Percentiles rank a stretch among this genome's conserved stretches.
phyloP scores from a whole-genome alignment of 352 stramenopile genomes.

The Phytophthora quininea region DNA sequence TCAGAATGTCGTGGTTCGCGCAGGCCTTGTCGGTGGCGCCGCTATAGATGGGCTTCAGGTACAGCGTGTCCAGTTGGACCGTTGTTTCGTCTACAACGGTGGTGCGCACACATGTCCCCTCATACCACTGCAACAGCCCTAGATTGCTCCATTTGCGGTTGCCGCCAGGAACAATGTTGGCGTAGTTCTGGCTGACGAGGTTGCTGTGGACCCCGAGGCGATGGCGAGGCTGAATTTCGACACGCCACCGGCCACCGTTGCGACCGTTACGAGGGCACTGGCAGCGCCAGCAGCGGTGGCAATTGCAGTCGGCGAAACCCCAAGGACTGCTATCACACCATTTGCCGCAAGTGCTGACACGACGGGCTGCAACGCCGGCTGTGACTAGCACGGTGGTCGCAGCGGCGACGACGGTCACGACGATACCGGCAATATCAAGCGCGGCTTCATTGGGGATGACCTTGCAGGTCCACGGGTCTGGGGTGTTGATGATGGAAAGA shows the following conservation, averaged over 20 bases:
- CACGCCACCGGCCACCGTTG: constrained; percentile 25
- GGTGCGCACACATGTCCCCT: constrained; percentile 48
- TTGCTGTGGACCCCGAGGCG: constrained; percentile 39
- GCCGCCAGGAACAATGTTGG: constrained; percentile 21
- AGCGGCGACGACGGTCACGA: constrained; percentile 6
- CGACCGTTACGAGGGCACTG: constrained; percentile 15
- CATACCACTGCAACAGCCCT: constrained; percentile 52
- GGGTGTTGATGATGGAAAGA: constrained; percentile 51
- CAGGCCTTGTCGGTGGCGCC: constrained; percentile 46
- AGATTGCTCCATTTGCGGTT: constrained; percentile 45
- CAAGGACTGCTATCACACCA: constrained; percentile 37
- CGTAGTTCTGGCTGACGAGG: constrained; percentile 39
- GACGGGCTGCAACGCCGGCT: constrained; percentile 33
- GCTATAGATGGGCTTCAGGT: constrained; percentile 64
- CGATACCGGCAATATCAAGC: constrained; percentile 40
- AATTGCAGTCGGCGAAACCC: constrained; percentile 33
- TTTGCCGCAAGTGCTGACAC: constrained; percentile 29
- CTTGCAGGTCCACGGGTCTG: constrained; percentile 44
- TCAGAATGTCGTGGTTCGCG: constrained; percentile 49
- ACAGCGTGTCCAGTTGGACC: constrained; percentile 43
- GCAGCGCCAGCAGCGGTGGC: constrained; percentile 18
- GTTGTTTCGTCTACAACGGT: constrained; percentile 43
- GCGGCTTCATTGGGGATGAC: constrained; percentile 44
- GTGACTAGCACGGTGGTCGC: constrained; percentile 31
- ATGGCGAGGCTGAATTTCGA: constrained; percentile 42